Conservation (phyloP, 345 rosid genomes). For the Sisymbrium irio region DNA sequence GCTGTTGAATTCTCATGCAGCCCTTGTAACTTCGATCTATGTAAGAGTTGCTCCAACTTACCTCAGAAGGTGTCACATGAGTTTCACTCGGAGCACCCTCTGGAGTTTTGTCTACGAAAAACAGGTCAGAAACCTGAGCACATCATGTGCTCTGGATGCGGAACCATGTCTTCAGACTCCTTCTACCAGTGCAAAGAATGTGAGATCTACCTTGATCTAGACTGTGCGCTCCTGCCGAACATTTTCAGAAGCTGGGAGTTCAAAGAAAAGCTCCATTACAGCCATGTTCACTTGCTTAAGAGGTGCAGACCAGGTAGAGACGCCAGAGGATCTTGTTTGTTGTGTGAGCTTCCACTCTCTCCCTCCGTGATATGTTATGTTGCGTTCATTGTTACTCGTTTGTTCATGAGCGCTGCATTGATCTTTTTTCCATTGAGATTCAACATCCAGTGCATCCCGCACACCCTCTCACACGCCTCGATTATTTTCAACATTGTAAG, state of each 20-base stretch:
- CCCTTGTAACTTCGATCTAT: neutral
- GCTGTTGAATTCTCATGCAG: neutral
- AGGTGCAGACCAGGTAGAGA: slow-evolving; percentile 4
- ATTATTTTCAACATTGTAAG: too few species aligned
- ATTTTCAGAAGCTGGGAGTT: neutral
- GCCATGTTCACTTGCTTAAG: neutral
- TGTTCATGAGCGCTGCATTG: neutral
- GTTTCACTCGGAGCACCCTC: neutral
- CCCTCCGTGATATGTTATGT: neutral
- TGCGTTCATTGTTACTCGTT: neutral
- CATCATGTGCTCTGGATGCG: slow-evolving; percentile 5
- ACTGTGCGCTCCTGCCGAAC: neutral
- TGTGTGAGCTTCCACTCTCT: slow-evolving; percentile 3
- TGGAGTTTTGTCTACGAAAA: neutral
- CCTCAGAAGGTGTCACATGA: neutral
- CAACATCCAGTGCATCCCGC: neutral
- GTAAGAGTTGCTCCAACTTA: slow-evolving; percentile 1
- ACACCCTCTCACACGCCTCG: neutral
- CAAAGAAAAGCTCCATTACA: neutral
- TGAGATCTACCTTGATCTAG: neutral
- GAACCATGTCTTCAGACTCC: neutral
- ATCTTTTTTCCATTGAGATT: neutral
- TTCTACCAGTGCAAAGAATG: neutral
- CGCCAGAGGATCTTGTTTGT: neutral
- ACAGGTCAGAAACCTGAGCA: neutral